These are phyloP conservation scores for Gloeophyllum trabeum DNA, from an alignment of 768 basidiomycete species.

Conservation along the genomic window DNA sequence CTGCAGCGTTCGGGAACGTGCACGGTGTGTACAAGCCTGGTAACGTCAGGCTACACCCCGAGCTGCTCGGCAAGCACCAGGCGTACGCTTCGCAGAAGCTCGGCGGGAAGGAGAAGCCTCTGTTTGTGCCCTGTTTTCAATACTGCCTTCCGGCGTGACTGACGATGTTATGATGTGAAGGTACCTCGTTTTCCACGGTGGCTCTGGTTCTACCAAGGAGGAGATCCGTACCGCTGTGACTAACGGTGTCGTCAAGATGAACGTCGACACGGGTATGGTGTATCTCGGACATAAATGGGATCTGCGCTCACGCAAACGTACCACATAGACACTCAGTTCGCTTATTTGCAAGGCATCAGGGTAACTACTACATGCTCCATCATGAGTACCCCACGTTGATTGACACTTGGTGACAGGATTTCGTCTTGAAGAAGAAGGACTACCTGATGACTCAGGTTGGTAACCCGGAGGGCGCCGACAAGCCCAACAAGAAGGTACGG, in stretches of 20 bases:
- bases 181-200: slow-evolving; percentile 99
- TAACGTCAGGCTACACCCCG: slow-evolving; percentile 89
- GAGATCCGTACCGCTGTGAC: slow-evolving; percentile 89
- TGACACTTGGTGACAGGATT: slow-evolving; percentile 43
- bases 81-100: slow-evolving; percentile 57
- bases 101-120: slow-evolving; percentile 57
- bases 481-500: slow-evolving; percentile 96
- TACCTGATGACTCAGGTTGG: slow-evolving; percentile 90
- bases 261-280: slow-evolving; percentile 76
- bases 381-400: background rate
- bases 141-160: background rate
- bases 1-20: slow-evolving; percentile 97
- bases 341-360: slow-evolving; percentile 80
- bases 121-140: slow-evolving; percentile 47
- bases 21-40: slow-evolving; percentile 99
- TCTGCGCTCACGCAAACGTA: no score
- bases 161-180: slow-evolving; percentile 22
- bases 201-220: slow-evolving; percentile 92
- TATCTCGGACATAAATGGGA: no score
- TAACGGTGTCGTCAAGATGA: slow-evolving; percentile 98
- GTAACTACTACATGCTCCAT: slow-evolving; percentile 23
- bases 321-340: slow-evolving; percentile 84
- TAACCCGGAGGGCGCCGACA: slow-evolving; percentile 93
- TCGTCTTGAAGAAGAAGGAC: slow-evolving; percentile 72
- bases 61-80: slow-evolving; percentile 89